Evolutionary conservation across 345 rosid genomes (phyloP), one percentile per base, ranked within the genome.

Genomic region (Rubroshorea leprosula): DNA sequence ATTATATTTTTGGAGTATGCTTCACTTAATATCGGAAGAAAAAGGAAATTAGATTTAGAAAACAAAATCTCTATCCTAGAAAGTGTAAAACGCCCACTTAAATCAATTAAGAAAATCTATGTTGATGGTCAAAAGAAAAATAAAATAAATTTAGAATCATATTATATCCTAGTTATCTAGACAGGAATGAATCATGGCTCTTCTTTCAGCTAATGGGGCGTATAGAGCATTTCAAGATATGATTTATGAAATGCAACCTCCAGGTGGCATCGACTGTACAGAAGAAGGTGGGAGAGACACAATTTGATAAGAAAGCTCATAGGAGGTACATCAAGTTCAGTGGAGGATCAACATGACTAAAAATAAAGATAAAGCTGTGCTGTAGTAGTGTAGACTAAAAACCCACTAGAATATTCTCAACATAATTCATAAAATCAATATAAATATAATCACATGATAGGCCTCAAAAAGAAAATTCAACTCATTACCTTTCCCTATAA

Each of bases 341-440:
- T 83, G 89, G 89, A 79, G 74, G 51, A 74, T 64, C 81, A 72
- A 71, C 41, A 64, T 24, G 51, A 63, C 57, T 39, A 44, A 17
- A 43, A 1, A 49, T 18, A 55, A 22, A 54, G 44, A 64, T 19
- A 64, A 52, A 35, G 41, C 41, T 13, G 4, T 3, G 15, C 0
- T 35, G 48, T 23, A 41, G 60, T 3, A 17, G 0, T 35, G 48
- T 23, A 41, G 60, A 20, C 29, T 49, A 56, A 69, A 48, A 35
- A 43, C 56, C 59, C 55, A n/a, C 22, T 13, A 26, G 67, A 66
- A 65, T 68, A 69, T 75, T 69, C 74, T 35, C 9, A 35, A 13
- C 11, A 35, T 24, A 43, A 45, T 20, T 27, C 51, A 54, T 11
- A 22, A 20, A 50, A 58, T 35, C 41, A 35, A 35, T 35, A 35